Evolutionary conservation across 208 protist genomes (phyloP).

Genomic region (Lotmaria passim): DNA sequence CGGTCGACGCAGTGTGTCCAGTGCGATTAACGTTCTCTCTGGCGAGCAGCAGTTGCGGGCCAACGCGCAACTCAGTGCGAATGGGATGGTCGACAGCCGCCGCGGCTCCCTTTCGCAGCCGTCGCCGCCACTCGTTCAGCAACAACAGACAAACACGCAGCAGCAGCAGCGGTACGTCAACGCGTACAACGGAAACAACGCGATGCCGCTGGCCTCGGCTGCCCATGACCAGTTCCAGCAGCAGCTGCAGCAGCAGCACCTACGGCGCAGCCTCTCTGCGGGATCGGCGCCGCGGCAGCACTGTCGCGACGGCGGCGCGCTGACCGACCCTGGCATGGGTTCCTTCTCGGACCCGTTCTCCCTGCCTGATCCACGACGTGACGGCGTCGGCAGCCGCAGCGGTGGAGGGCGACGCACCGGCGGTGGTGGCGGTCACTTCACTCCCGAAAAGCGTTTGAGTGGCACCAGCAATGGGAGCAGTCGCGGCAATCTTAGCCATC

Average conservation of each 20-base stretch:
- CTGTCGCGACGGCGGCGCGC: slow-evolving; percentile 1
- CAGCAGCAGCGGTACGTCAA: slow-evolving; percentile 10
- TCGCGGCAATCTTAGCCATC: neutral
- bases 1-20: slow-evolving; percentile 29
- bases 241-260: slow-evolving; percentile 1
- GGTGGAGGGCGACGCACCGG: neutral
- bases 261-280: slow-evolving; percentile 21
- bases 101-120: neutral
- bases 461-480: slow-evolving; percentile 5
- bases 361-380: neutral
- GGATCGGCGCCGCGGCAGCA: neutral
- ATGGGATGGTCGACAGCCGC: slow-evolving; percentile 15
- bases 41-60: slow-evolving; percentile 42
- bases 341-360: slow-evolving; percentile 15
- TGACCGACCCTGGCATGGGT: slow-evolving; percentile 17
- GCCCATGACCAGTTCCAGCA: neutral
- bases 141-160: too few relatives aligned
- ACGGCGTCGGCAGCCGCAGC: neutral
- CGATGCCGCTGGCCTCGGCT: neutral
- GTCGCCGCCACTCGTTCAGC: too few relatives aligned
- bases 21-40: slow-evolving; percentile 46
- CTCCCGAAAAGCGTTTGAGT: slow-evolving; percentile 21
- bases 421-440: neutral
- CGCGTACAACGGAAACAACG: slow-evolving; percentile 7
- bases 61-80: slow-evolving; percentile 26